Evolutionary conservation across 208 protist genomes (phyloP).

Genomic region (Porcisia deanei): DNA sequence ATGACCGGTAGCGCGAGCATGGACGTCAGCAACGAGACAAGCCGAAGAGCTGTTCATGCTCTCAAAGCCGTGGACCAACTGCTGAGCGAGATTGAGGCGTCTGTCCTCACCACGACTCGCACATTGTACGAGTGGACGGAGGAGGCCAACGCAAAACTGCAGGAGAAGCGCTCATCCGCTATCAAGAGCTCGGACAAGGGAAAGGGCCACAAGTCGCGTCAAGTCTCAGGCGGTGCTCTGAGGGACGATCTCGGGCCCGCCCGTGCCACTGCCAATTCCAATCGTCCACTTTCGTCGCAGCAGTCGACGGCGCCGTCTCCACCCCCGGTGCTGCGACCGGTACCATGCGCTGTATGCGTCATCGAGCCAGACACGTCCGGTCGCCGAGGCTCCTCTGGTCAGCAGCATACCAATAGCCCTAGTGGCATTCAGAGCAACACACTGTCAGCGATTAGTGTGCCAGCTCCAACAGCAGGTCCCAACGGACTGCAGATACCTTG

Average conservation of each 20-base stretch:
- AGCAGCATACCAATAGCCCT: background rate
- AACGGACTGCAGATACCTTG: conserved; percentile 4
- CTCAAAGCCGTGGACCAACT: conserved; percentile 56
- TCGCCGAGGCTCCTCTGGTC: conserved; percentile 19
- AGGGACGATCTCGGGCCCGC: background rate
- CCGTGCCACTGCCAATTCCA: background rate
- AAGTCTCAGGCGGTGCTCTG: background rate
- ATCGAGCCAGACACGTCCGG: conserved; percentile 56
- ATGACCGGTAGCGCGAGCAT: background rate
- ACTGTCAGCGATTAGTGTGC: conserved; percentile 10
- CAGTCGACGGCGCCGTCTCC: conserved; percentile 1
- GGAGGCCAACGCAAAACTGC: conserved; percentile 2
- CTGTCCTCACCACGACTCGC: conserved; percentile 40
- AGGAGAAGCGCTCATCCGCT: background rate
- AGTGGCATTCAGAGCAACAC: conserved; percentile 15
- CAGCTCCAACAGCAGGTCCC: background rate
- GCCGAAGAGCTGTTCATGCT: conserved; percentile 19
- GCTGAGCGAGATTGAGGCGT: conserved; percentile 53
- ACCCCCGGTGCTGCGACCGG: conserved; percentile 54
- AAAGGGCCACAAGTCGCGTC: background rate
- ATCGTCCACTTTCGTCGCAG: background rate
- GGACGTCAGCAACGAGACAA: conserved; percentile 12
- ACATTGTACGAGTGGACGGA: conserved; percentile 33
- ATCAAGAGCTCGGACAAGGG: conserved; percentile 4
- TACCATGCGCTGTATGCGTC: conserved; percentile 83